A percentile compares a stretch with the other conserved stretches of the same genome.
These are phyloP conservation scores for Daldinia sp. DNA, from an alignment of 2,329 filamentous ascomycete species.

Conservation along the genomic window DNA sequence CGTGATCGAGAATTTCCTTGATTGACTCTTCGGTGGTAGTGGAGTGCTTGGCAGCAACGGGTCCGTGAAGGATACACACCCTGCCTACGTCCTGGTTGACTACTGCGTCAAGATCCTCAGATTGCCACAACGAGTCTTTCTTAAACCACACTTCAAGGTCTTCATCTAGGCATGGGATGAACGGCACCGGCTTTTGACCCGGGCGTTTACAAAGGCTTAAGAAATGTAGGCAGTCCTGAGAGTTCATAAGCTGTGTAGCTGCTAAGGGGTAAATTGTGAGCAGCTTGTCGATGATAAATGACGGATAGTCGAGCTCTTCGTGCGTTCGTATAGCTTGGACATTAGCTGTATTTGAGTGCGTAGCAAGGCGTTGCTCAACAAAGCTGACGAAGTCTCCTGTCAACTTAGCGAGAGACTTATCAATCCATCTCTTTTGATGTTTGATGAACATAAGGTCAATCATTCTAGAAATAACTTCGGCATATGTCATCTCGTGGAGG, in stretches of 20 bases:
- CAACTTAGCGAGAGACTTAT: conserved; percentile 41
- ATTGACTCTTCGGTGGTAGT: conserved; percentile 39
- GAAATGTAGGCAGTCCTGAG: conserved; percentile 43
- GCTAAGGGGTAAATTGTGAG: conserved; percentile 23
- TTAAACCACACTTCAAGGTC: conserved; percentile 52
- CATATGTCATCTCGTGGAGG: conserved; percentile 58
- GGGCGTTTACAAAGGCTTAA: conserved; percentile 43
- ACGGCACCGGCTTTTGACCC: conserved; percentile 48
- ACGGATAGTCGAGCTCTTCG: conserved; percentile 20
- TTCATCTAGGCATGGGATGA: conserved; percentile 48
- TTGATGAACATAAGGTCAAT: conserved; percentile 54
- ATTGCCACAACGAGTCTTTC: conserved; percentile 53
- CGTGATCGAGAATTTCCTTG: conserved; percentile 42
- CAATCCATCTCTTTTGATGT: conserved; percentile 52
- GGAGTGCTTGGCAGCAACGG: conserved; percentile 44
- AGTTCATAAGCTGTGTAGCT: conserved; percentile 30
- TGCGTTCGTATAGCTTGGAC: conserved; percentile 6
- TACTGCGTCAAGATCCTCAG: conserved; percentile 49
- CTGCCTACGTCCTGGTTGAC: conserved; percentile 46
- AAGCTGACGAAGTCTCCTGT: conserved; percentile 40
- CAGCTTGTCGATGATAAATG: conserved; percentile 15
- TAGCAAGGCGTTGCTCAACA: conserved; percentile 34
- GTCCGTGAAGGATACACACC: conserved; percentile 49
- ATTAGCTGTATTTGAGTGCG: not conserved
- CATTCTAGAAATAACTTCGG: conserved; percentile 54